A percentile compares a stretch with the other conserved stretches of the same genome.
phyloP scores from a whole-genome alignment of 306 rosid genomes.

The Cucurbita moschata region DNA sequence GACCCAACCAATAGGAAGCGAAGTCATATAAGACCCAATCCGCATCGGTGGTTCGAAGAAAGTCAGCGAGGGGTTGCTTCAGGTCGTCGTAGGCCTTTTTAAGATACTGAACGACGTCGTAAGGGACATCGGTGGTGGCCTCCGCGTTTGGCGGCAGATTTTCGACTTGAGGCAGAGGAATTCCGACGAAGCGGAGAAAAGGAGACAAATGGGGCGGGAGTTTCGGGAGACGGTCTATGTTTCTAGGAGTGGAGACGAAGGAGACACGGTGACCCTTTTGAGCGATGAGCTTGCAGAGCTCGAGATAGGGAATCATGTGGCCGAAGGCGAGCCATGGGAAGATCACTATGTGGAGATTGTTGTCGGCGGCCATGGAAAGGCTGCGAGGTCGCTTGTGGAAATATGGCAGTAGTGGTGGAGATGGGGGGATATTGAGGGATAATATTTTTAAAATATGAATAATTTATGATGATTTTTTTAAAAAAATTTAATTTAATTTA shows the following conservation, averaged over 20 bases:
- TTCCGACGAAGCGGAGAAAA: constrained; percentile 15
- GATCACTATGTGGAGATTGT: constrained; percentile 31
- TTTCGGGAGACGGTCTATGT: constrained; percentile 36
- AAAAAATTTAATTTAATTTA: no score
- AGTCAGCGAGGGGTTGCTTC: background rate
- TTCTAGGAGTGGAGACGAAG: constrained; percentile 35
- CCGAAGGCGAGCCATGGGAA: constrained; percentile 67
- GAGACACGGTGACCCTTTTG: constrained; percentile 31
- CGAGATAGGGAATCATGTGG: constrained; percentile 31
- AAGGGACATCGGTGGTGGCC: constrained; percentile 6
- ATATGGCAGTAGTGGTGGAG: background rate
- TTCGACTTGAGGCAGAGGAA: constrained; percentile 21
- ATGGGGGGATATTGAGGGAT: no score
- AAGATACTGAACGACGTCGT: background rate
- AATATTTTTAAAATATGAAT: no score
- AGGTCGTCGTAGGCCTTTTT: constrained; percentile 16
- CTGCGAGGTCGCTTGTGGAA: background rate
- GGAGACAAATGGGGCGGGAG: constrained; percentile 18
- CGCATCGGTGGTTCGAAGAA: constrained; percentile 1
- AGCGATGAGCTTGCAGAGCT: constrained; percentile 41
- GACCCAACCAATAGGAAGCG: constrained; percentile 9
- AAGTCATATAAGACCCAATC: constrained; percentile 21
- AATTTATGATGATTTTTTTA: no score
- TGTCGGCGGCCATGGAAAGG: background rate
- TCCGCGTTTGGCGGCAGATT: constrained; percentile 16